A percentile compares a stretch with the other conserved stretches of the same genome.
Conservation (phyloP, 2,329 filamentous ascomycete species). For the Escovopsis weberi region DNA sequence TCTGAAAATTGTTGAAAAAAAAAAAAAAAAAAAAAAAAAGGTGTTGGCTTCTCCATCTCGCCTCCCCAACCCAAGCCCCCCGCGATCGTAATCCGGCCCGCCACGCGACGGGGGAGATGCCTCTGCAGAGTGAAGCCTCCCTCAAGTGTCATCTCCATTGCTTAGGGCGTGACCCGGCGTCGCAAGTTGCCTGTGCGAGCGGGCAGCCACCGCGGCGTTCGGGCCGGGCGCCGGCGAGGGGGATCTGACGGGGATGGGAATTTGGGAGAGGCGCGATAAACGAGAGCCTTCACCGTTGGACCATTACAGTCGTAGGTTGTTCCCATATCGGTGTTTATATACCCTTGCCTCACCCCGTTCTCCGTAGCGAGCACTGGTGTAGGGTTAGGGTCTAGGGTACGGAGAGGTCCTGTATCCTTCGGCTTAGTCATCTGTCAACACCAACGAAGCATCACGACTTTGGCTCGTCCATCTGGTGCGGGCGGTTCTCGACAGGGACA, state of each 20-base stretch:
- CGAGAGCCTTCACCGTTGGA: conserved; percentile 44
- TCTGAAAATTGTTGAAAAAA: background rate
- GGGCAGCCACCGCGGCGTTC: conserved; percentile 51
- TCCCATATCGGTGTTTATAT: conserved; percentile 11
- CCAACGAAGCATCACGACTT: no score
- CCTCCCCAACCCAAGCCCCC: conserved; percentile 41
- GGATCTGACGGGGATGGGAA: conserved; percentile 41
- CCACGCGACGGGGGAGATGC: conserved; percentile 55
- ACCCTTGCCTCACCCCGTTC: background rate
- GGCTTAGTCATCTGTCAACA: no score
- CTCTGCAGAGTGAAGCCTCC: conserved; percentile 62
- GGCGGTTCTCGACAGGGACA: no score
- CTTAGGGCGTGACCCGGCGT: conserved; percentile 46
- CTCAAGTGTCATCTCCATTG: conserved; percentile 56
- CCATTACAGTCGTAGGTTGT: conserved; percentile 42
- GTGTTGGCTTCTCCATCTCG: conserved; percentile 42
- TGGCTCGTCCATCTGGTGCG: no score
- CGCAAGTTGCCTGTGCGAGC: conserved; percentile 55
- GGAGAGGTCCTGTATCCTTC: no score
- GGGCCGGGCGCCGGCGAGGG: conserved; percentile 47
- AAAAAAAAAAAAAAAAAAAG: conserved; percentile 20
- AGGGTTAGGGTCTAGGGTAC: background rate
- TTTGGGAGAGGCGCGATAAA: conserved; percentile 30
- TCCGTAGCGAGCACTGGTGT: background rate
- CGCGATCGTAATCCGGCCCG: conserved; percentile 53